Percentiles rank a stretch among this genome's conserved stretches.
These are phyloP conservation scores for Lobulomyces angularis DNA, from an alignment of 192 early-diverging fungal species.

Conservation along the genomic window DNA sequence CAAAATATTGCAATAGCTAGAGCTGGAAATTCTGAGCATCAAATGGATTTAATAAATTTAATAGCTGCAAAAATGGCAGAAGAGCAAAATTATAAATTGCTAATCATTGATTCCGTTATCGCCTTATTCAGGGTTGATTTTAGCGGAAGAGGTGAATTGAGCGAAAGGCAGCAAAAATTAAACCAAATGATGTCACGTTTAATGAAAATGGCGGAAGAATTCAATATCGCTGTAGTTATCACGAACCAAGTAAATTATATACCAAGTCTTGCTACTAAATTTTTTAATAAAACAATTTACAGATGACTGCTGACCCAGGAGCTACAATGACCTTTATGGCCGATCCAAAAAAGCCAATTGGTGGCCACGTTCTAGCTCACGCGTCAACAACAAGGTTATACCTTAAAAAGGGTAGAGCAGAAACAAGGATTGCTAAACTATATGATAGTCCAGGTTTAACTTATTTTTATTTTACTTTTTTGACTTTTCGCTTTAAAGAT, in stretches of 20 bases:
- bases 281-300: slow-evolving; percentile 17
- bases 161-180: slow-evolving; percentile 73
- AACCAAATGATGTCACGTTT: slow-evolving; percentile 61
- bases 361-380: slow-evolving; percentile 62
- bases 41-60: slow-evolving; percentile 66
- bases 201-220: slow-evolving; percentile 68
- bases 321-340: slow-evolving; percentile 61
- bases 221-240: slow-evolving; percentile 70
- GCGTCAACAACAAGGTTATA: slow-evolving; percentile 65
- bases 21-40: slow-evolving; percentile 74
- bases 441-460: slow-evolving; percentile 76
- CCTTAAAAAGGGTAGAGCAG: slow-evolving; percentile 69
- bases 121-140: slow-evolving; percentile 74
- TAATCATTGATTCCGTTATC: slow-evolving; percentile 70
- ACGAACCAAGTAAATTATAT: slow-evolving; percentile 55
- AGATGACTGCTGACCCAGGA: slow-evolving; percentile 43
- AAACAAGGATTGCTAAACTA: slow-evolving; percentile 66
- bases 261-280: not conserved
- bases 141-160: slow-evolving; percentile 71
- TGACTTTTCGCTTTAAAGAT: not conserved
- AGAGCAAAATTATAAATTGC: slow-evolving; percentile 19
- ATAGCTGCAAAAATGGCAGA: slow-evolving; percentile 61
- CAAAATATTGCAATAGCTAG: slow-evolving; percentile 70
- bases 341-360: slow-evolving; percentile 81
- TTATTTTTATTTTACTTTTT: slow-evolving; percentile 15